Percentiles rank a stretch among this genome's conserved stretches.
phyloP scores from a whole-genome alignment of 2,329 filamentous ascomycete genomes.

The Rhynchosporium agropyri region DNA sequence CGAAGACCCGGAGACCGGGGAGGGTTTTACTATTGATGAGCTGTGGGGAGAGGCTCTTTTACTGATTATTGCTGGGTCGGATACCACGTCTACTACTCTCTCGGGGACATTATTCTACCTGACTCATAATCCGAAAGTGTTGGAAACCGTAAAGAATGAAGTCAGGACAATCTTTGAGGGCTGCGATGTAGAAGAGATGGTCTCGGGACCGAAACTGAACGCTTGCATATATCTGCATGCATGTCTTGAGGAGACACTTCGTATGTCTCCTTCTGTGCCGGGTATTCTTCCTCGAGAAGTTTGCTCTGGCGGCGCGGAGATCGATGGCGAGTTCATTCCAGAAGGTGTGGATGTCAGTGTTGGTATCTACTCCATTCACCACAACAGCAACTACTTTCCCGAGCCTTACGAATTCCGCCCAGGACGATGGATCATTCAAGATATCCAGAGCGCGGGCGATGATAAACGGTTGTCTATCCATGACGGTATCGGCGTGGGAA shows the following conservation, averaged over 20 bases:
- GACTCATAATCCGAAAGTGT: not conserved
- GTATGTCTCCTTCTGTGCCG: constrained; percentile 33
- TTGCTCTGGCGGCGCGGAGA: constrained; percentile 17
- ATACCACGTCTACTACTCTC: constrained; percentile 43
- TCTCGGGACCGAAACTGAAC: constrained; percentile 12
- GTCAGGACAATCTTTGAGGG: constrained; percentile 16
- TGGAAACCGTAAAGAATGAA: constrained; percentile 9
- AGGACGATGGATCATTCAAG: constrained; percentile 48
- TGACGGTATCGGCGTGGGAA: not conserved
- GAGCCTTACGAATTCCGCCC: constrained; percentile 46
- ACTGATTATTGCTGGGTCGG: constrained; percentile 39
- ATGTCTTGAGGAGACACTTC: constrained; percentile 43
- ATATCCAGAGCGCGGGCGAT: not conserved
- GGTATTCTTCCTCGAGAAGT: constrained; percentile 28
- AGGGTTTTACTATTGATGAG: constrained; percentile 42
- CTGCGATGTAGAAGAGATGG: constrained; percentile 11
- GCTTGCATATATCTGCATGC: constrained; percentile 46
- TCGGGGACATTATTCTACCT: constrained; percentile 24
- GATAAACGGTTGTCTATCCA: not conserved
- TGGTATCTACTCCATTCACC: constrained; percentile 49
- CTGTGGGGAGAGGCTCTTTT: constrained; percentile 28
- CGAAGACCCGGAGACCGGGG: constrained; percentile 68
- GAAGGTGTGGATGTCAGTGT: constrained; percentile 49
- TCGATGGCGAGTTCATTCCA: constrained; percentile 41
- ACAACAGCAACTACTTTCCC: constrained; percentile 48